Percentiles rank a stretch among this genome's conserved stretches.
These are phyloP conservation scores for Talaromyces wortmannii DNA, from an alignment of 495 filamentous ascomycete species.

Conservation along the genomic window DNA sequence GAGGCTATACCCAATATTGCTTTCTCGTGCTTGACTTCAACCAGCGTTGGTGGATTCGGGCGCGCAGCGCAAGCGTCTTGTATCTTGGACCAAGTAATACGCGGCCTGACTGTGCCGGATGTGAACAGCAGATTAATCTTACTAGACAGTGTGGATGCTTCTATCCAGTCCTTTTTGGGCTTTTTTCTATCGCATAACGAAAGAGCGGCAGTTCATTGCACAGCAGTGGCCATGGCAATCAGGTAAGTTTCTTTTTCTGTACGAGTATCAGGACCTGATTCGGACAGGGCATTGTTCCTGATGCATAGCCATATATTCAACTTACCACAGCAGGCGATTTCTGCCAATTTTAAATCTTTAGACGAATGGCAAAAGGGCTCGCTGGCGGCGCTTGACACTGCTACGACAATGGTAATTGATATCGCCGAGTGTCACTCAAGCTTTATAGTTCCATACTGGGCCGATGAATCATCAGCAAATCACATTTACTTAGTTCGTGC, in stretches of 20 bases:
- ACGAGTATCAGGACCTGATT: not conserved
- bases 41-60: constrained; percentile 14
- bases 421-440: not conserved
- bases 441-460: not conserved
- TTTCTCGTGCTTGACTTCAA: not conserved
- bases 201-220: not conserved
- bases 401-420: constrained; percentile 6
- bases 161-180: constrained; percentile 4
- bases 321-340: not conserved
- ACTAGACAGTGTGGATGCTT: constrained; percentile 8
- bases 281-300: constrained; percentile 2
- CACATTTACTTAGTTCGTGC: not conserved
- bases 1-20: not conserved
- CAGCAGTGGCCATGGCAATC: not conserved
- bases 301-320: constrained; percentile 4
- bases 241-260: not conserved
- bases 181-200: not conserved
- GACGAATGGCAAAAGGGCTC: constrained; percentile 4
- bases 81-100: constrained; percentile 18
- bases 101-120: constrained; percentile 8
- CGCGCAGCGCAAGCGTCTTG: constrained; percentile 22
- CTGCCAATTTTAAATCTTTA: not conserved
- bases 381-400: constrained; percentile 2
- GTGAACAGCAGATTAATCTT: constrained; percentile 7
- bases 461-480: not conserved